Evolutionary conservation across 352 stramenopile genomes (phyloP), one percentile per base, ranked within the genome.

Genomic region (Pythium pectinolyticum): DNA sequence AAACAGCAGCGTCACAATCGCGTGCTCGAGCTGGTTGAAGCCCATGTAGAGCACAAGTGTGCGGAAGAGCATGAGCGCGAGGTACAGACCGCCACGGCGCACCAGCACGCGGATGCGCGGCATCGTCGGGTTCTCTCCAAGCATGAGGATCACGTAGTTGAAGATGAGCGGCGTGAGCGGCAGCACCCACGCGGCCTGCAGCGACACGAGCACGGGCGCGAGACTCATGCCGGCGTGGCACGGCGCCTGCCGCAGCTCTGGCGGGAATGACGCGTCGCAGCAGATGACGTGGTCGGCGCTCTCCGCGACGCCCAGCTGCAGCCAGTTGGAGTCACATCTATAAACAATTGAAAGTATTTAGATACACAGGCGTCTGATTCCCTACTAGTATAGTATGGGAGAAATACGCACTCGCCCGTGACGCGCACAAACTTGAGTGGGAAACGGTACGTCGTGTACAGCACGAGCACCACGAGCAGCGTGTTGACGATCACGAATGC

Each of bases 161-260:
- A 88, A 79, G 37, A 90, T 65, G 28, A 90, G 47, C 27, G 70
- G 68, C 7, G 66, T 73, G 53, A 93, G 46, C 25, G 84, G 84
- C 30, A 93, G 70, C 15, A 76, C 66, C 82, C 82, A 93, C 6
- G 84, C 80, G 51, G 76, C 84, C 73, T 88, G 58, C 12, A 74
- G 47, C 14, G 77, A 84, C 1, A 70, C 61, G 27, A 90, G 47
- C 30, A 87, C 66, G 27, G 72, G 66, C 68, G 80, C 73, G 30
- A 86, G 65, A 35, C 73, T 72, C 82, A 93, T 91, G 67, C 69
- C 78, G n/a, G 32, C 47, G 71, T 93, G 89, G 58, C 84, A 93
- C 20, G 84, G 84, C 15, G 47, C 56, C 22, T 60, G n/a, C 30
- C 45, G 49, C 27, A 70, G 58, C 67, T 10, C 57, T 63, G 12